Evolutionary conservation across 2,329 filamentous ascomycete genomes (phyloP), one percentile per base, ranked within the genome.

Genomic region (Calonectria hawksworthii): DNA sequence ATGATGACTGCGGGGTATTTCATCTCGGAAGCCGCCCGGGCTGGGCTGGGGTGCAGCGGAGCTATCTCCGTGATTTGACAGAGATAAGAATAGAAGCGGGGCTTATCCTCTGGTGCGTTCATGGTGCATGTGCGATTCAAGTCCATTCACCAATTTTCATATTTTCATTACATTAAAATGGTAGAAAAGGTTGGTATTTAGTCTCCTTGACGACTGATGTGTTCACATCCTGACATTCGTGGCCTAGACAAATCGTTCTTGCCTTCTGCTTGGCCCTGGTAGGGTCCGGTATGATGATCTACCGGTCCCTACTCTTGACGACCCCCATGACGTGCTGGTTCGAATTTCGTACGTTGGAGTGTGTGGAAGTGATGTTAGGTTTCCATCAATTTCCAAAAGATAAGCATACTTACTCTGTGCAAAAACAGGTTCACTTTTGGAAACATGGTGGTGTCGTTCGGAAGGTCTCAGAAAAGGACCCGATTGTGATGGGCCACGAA

Each of bases 361-460:
- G 41, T 47, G 41, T 21, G 41, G 41, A 47, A 47, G 41, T 21
- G 41, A 47, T 47, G 41, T 47, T 21, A 21, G 41, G 3, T n/a
- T 47, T n/a, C n/a, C n/a, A 16, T 21, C 18, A n/a, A 47, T n/a
- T 8, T 21, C 16, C 11, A 47, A 47, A 47, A 47, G 41, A 47
- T 47, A 47, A 3, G 14, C 13, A 3, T 18, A 21, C 41, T 47
- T 21, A 47, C 9, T 52, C 30, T 32, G 6, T 52, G 8, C 16
- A 16, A n/a, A n/a, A n/a, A 66, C 5, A 98, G 86, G 94, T 95
- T 80, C 87, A 98, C 88, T 98, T 98, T 91, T 98, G 95, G 90
- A 88, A 90, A 75, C 93, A 97, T 84, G 95, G 95, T 81, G 93
- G 94, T 80, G 98, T 98, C 85, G 95, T 65, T 21, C 72, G 95